phyloP scores from a whole-genome alignment of 192 early-diverging fungal species.

The Entomortierella chlamydospora region DNA sequence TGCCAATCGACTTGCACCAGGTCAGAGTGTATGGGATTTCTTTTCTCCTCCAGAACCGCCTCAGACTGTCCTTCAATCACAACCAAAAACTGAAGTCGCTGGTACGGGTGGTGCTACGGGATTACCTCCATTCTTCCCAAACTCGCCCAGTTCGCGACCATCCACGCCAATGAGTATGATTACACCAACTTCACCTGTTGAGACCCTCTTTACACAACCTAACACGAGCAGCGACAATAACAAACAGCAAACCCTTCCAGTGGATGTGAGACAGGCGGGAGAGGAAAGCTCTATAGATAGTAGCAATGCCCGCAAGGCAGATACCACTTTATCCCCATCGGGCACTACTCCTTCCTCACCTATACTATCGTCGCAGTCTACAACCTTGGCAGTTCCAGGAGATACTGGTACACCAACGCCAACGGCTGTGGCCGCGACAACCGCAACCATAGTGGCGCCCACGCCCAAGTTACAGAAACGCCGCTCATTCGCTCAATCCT shows the following conservation, averaged over 20 bases:
- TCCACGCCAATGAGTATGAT: background rate
- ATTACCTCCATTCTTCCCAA: background rate
- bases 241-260: background rate
- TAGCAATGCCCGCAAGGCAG: background rate
- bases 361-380: background rate
- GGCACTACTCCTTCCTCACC: background rate
- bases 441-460: background rate
- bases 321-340: background rate
- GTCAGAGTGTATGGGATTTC: constrained; percentile 48
- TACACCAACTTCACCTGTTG: background rate
- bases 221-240: background rate
- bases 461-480: constrained; percentile 28
- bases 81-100: background rate
- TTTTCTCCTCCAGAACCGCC: constrained; percentile 21
- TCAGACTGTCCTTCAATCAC: background rate
- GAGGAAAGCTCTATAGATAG: background rate
- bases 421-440: background rate
- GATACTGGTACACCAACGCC: background rate
- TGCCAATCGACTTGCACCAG: constrained; percentile 31
- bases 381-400: background rate
- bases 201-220: background rate
- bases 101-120: background rate
- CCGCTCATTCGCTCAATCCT: constrained; percentile 34
- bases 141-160: background rate
- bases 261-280: background rate